Percentiles rank a stretch among this genome's conserved stretches.
These are phyloP conservation scores for Tuber melanosporum DNA, from an alignment of 495 filamentous ascomycete genomes.

Conservation along the genomic window DNA sequence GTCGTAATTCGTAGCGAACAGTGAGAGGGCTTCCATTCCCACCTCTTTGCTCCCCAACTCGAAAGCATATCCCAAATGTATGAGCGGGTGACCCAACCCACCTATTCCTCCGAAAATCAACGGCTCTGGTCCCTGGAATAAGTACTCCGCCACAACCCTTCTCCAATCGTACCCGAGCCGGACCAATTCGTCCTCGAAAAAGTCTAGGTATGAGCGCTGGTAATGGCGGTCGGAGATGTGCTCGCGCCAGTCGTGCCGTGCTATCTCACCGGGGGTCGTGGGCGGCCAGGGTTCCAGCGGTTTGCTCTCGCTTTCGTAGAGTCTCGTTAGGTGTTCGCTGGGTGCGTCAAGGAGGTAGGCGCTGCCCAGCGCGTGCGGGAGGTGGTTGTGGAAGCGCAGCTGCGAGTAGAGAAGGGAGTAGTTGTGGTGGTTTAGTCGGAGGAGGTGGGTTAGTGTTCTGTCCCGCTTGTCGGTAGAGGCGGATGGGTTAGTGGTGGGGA, in stretches of 20 bases:
- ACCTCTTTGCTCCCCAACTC: constrained; percentile 72
- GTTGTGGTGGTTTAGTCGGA: constrained; percentile 87
- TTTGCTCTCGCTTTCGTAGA: constrained; percentile 72
- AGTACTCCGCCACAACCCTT: constrained; percentile 62
- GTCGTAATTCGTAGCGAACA: constrained; percentile 65
- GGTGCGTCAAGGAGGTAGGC: constrained; percentile 77
- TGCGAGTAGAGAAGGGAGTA: constrained; percentile 70
- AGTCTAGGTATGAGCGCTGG: constrained; percentile 83
- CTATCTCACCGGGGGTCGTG: constrained; percentile 69
- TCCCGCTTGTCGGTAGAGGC: constrained; percentile 67
- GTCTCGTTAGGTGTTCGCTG: constrained; percentile 59
- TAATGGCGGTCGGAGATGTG: constrained; percentile 72
- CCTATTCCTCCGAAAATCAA: constrained; percentile 69
- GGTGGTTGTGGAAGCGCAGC: constrained; percentile 78
- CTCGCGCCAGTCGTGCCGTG: constrained; percentile 74
- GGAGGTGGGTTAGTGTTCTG: constrained; percentile 77
- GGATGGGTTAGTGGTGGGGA: constrained; percentile 72
- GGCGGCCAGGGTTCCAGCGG: constrained; percentile 73
- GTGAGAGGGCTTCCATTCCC: constrained; percentile 67
- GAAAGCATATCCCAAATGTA: constrained; percentile 83
- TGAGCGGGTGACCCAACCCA: constrained; percentile 76
- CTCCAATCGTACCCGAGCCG: constrained; percentile 78
- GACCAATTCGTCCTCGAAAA: constrained; percentile 78
- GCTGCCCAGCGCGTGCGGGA: constrained; percentile 72
- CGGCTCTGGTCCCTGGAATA: constrained; percentile 69